Conservation (phyloP, 1,284 basidiomycete genomes). For the Coniferiporia weirii region DNA sequence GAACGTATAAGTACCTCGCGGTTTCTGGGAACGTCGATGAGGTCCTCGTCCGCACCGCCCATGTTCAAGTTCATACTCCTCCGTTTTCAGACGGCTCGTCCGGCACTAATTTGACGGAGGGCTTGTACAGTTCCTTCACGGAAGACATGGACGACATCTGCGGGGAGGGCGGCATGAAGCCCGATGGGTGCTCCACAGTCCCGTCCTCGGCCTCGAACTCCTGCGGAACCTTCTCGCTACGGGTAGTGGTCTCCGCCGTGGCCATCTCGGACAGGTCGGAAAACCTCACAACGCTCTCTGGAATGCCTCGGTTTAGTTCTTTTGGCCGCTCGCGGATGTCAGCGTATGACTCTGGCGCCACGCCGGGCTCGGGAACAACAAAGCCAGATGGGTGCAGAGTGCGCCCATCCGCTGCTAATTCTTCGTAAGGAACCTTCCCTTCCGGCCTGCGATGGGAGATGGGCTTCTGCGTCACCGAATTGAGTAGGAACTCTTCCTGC, state of each 20-base stretch:
- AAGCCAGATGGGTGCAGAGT: constrained; percentile 10
- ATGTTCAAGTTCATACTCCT: neutral
- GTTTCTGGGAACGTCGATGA: too few relatives aligned
- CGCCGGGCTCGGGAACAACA: constrained; percentile 11
- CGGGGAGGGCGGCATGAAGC: constrained; percentile 31
- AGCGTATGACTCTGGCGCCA: neutral
- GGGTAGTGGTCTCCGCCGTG: constrained; percentile 2
- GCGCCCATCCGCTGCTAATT: neutral
- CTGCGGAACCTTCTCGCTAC: constrained; percentile 11
- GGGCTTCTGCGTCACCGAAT: constrained; percentile 2
- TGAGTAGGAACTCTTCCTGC: constrained; percentile 14
- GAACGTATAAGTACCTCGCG: too few relatives aligned
- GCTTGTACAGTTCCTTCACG: constrained; percentile 12
- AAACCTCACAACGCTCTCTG: constrained; percentile 11
- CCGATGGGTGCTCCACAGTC: constrained; percentile 28
- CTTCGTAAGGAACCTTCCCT: constrained; percentile 8
- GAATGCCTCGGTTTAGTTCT: neutral
- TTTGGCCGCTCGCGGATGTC: neutral
- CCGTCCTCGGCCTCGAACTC: constrained; percentile 29
- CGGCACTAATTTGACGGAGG: constrained; percentile 2
- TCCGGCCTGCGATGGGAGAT: neutral
- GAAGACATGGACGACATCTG: constrained; percentile 5
- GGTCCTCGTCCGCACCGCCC: neutral
- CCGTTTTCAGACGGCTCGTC: neutral
- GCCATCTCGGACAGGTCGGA: constrained; percentile 13